A percentile compares a stretch with the other conserved stretches of the same genome.
These are phyloP conservation scores for Penicillium longicatenatum DNA, from an alignment of 495 filamentous ascomycete species.

Conservation along the genomic window DNA sequence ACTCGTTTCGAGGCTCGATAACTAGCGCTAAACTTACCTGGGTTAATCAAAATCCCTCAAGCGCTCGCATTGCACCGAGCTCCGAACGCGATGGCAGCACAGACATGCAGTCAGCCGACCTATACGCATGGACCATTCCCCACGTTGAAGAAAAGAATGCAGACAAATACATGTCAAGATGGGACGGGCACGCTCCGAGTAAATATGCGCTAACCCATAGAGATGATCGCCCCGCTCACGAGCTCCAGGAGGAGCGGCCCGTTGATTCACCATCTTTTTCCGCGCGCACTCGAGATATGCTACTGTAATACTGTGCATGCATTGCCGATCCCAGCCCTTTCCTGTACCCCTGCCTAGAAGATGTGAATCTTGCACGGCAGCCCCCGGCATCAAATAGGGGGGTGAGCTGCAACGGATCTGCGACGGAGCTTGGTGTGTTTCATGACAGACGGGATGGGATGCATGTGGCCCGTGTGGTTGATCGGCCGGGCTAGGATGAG, in stretches of 20 bases:
- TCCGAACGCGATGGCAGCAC: neutral
- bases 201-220: neutral
- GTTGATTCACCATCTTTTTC: neutral
- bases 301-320: constrained; percentile 2
- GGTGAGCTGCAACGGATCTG: constrained; percentile 24
- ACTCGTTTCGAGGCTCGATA: neutral
- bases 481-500: constrained; percentile 9
- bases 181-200: neutral
- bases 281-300: constrained; percentile 1
- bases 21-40: neutral
- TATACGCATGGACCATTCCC: constrained; percentile 13
- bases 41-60: neutral
- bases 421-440: constrained; percentile 28
- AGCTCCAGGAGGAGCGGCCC: constrained; percentile 5
- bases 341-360: neutral
- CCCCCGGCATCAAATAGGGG: constrained; percentile 2
- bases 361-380: constrained; percentile 9
- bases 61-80: neutral
- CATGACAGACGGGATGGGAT: constrained; percentile 26
- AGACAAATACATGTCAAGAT: constrained; percentile 7
- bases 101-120: constrained; percentile 4
- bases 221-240: constrained; percentile 5
- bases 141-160: neutral
- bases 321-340: constrained; percentile 8
- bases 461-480: constrained; percentile 27